Base-by-base conservation (phyloP, 2,329 filamentous ascomycete genomes). In the Cercospora sp. region DNA sequence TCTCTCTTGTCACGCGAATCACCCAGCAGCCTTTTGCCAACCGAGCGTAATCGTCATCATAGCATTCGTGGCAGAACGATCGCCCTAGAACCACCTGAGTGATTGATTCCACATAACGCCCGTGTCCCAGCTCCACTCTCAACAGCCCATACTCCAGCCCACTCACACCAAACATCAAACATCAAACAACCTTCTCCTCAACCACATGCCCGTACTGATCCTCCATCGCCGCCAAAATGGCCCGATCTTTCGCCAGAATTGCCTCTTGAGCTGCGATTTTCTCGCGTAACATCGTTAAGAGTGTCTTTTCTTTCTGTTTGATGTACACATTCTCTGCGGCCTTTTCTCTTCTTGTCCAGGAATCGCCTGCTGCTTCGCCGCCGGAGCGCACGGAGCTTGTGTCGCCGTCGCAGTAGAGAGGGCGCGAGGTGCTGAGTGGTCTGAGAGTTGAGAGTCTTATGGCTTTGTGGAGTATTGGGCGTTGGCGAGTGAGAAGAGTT, bases 311-410 rank as follows among this genome's bases (percentile, higher is more conserved):
- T 78, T 92, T 91, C 84, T 90, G 84, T 76, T 88, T 88, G 82
- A 97, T 93, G 81, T 90, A 91, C 74, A 87, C 87, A 79, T 92
- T 90, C 83, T 97, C 94, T 78, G 83, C 86, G 73, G 93, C 93
- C 79, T 89, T 87, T 83, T 97, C 94, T 74, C 94, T 91, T 82
- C 89, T 89, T 82, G 90, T 91, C 87, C 97, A 97, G 63, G 91
- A 87, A 79, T 97, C 94, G 57, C 80, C 80, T 20, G 55, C 55
- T 20, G 55, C 55, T 59, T 59, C 55, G 55, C 28, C 55, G 20
- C 73, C 75, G 18, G 77, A 48, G 61, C 80, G 73, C 12, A 77
- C 76, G 26, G 71, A 13, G 53, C 75, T 79, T 60, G 79, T 79
- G 48, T 80, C 77, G 30, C 80, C 80, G 51, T 67, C 73, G 40